Evolutionary conservation across 768 basidiomycete genomes (phyloP).

Genomic region (Agaricus sinodeliciosus): DNA sequence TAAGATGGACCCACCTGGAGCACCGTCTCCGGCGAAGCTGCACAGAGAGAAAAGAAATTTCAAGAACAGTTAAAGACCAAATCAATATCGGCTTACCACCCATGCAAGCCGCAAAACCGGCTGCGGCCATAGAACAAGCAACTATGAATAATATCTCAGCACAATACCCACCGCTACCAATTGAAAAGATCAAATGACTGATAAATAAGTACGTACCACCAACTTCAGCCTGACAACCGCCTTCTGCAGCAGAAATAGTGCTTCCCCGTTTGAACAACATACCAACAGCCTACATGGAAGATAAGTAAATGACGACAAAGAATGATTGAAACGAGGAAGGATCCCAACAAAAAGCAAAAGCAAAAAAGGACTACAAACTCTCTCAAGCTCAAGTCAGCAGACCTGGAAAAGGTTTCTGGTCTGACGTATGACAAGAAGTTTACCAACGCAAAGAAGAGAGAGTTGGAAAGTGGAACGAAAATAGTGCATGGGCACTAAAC

Average conservation of each 20-base stretch:
- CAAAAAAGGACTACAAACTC: too few relatives aligned
- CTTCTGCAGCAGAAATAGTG: conserved; percentile 94
- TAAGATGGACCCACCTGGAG: conserved; percentile 45
- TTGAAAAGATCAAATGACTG: background rate
- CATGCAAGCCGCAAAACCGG: conserved; percentile 92
- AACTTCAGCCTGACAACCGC: conserved; percentile 93
- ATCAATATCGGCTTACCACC: conserved; percentile 46
- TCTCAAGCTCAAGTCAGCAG: too few relatives aligned
- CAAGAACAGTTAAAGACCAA: background rate
- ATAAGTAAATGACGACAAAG: background rate
- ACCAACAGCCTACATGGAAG: conserved; percentile 59
- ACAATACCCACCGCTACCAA: background rate
- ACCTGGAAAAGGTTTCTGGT: too few relatives aligned
- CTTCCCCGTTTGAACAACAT: conserved; percentile 98
- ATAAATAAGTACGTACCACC: conserved; percentile 49
- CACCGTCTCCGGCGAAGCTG: conserved; percentile 77
- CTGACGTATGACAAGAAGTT: too few relatives aligned
- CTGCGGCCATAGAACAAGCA: conserved; percentile 94
- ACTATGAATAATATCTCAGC: conserved; percentile 33
- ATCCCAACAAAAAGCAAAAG: background rate
- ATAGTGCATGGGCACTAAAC: too few relatives aligned
- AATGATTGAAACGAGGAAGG: background rate
- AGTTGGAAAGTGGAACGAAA: too few relatives aligned
- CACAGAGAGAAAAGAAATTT: background rate
- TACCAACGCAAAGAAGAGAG: background rate